phyloP scores from a whole-genome alignment of 805 yeast genomes.

The Saccharomyces kudriavzevii region DNA sequence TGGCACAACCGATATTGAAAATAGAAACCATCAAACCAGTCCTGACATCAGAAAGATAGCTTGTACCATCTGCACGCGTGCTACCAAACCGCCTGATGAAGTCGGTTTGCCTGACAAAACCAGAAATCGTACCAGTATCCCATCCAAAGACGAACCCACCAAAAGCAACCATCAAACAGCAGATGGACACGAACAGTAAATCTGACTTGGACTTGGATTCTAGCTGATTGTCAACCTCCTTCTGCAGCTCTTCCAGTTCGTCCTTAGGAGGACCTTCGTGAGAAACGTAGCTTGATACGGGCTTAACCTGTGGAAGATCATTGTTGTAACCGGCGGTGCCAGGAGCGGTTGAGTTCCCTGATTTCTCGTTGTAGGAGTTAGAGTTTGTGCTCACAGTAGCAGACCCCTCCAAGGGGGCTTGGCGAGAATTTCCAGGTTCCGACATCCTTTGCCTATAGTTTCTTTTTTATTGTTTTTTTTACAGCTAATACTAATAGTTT shows the following conservation, averaged over 20 bases:
- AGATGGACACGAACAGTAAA: constrained; percentile 22
- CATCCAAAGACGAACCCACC: constrained; percentile 76
- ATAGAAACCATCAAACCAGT: constrained; percentile 49
- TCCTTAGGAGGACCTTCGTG: constrained; percentile 1
- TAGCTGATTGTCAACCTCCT: constrained; percentile 9
- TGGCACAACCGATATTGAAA: constrained; percentile 67
- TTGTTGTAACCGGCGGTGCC: not conserved
- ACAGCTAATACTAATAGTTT: not conserved
- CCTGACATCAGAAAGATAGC: constrained; percentile 43
- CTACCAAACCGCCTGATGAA: constrained; percentile 52
- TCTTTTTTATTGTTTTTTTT: not conserved
- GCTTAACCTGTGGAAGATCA: not conserved
- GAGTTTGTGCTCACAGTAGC: not conserved
- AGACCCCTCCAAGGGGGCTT: not conserved
- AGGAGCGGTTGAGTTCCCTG: not conserved
- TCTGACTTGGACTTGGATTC: constrained; percentile 24
- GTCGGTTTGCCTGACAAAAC: constrained; percentile 53
- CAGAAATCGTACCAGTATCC: constrained; percentile 63
- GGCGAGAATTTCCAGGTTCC: not conserved
- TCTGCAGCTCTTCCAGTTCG: constrained; percentile 7
- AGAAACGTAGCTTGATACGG: not conserved
- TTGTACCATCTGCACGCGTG: constrained; percentile 32
- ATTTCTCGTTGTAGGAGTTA: not conserved
- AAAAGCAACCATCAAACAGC: constrained; percentile 46
- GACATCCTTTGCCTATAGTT: not conserved